Percentiles rank a stretch among this genome's conserved stretches.
phyloP scores from a whole-genome alignment of 2,329 filamentous ascomycete species.

The Gnomoniopsis sp. region DNA sequence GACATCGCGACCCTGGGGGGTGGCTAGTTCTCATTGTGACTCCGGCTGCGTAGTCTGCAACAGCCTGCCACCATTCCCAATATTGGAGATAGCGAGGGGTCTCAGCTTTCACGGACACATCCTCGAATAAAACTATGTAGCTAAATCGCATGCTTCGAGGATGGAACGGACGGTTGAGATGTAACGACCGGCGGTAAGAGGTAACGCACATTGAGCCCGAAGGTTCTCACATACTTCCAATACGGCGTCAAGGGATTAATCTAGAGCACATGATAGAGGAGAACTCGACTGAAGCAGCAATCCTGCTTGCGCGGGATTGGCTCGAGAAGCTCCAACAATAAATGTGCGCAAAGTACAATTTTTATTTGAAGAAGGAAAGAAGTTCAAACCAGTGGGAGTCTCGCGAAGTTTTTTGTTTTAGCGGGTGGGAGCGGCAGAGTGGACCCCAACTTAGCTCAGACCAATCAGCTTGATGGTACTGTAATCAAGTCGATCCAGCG shows the following conservation, averaged over 20 bases:
- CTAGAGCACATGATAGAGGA: slow-evolving; percentile 73
- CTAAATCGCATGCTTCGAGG: not conserved
- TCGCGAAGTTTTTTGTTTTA: slow-evolving; percentile 20
- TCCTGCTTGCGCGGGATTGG: slow-evolving; percentile 35
- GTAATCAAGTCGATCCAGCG: slow-evolving; percentile 35
- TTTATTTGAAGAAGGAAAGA: slow-evolving; percentile 38
- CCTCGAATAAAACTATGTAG: too few relatives aligned
- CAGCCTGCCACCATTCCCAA: too few relatives aligned
- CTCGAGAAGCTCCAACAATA: slow-evolving; percentile 71
- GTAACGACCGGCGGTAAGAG: slow-evolving; percentile 75
- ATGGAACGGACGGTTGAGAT: slow-evolving; percentile 31
- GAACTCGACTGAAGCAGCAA: slow-evolving; percentile 55
- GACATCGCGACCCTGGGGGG: too few relatives aligned
- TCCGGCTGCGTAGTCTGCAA: too few relatives aligned
- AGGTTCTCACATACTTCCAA: slow-evolving; percentile 67
- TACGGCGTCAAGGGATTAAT: slow-evolving; percentile 59
- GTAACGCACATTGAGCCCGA: slow-evolving; percentile 57
- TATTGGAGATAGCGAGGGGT: too few relatives aligned
- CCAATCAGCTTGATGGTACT: slow-evolving; percentile 44
- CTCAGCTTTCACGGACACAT: too few relatives aligned
- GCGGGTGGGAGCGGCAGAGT: not conserved
- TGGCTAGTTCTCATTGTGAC: too few relatives aligned
- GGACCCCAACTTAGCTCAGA: slow-evolving; percentile 18
- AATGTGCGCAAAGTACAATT: slow-evolving; percentile 67
- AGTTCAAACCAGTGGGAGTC: slow-evolving; percentile 14